These are phyloP conservation scores for Trametes hirsuta DNA, from an alignment of 1,284 basidiomycete species.

Conservation along the genomic window DNA sequence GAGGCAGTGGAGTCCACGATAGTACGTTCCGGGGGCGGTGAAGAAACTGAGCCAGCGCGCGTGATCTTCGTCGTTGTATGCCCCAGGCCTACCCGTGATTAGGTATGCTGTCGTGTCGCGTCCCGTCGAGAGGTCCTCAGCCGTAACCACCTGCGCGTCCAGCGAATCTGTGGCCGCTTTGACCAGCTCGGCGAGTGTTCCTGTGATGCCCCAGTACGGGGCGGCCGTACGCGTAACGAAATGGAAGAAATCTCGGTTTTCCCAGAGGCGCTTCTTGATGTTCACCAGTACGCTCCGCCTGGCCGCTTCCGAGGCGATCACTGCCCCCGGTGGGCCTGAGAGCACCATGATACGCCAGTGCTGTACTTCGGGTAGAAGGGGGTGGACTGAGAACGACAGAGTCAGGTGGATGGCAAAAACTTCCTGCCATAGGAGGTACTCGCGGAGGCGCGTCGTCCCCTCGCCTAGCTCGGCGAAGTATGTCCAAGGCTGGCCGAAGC, in stretches of 20 bases:
- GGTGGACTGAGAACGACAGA: no score
- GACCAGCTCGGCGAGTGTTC: background rate
- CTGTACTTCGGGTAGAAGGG: background rate
- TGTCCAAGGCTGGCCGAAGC: slow-evolving; percentile 10
- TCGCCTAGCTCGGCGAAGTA: slow-evolving; percentile 3
- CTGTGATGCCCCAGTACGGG: background rate
- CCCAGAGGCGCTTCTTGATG: slow-evolving; percentile 2
- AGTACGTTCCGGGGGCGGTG: background rate
- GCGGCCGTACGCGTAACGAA: background rate
- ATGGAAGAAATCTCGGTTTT: background rate
- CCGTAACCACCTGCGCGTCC: background rate
- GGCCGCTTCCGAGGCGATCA: background rate
- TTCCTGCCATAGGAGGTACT: no score
- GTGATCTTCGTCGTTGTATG: background rate
- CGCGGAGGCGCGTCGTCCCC: background rate
- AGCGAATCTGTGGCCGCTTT: slow-evolving; percentile 1
- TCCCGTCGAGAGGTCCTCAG: background rate
- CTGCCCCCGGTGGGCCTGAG: background rate
- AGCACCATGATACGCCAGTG: slow-evolving; percentile 6
- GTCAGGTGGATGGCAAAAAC: no score
- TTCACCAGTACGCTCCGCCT: background rate
- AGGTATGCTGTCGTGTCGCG: background rate
- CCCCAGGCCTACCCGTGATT: background rate
- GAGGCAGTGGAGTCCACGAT: background rate
- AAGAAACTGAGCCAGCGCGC: background rate